Base-by-base conservation (phyloP, 805 yeast genomes). In the Yarrowia yakushimensis region DNA sequence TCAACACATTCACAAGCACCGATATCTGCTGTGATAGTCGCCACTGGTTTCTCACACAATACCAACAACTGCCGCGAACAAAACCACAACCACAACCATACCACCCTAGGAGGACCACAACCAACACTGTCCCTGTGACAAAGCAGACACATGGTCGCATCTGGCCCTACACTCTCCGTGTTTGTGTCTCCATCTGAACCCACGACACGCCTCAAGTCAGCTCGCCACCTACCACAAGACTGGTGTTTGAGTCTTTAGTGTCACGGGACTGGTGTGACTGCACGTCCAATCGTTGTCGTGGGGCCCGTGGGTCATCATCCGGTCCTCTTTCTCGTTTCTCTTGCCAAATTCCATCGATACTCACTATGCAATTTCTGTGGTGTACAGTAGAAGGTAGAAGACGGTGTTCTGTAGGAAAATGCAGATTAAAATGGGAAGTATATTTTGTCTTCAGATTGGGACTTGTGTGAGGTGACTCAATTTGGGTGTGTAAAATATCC, bases 361-460 rank as follows among this genome's bases (percentile, higher is more conserved):
- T 52, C 43, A 52, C 59, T 34, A 52, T 52, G 59, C 59, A 52
- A 52, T 52, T 34, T 52, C 39, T 36, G 42, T 52, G 37, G 59
- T 48, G 57, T 48, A 48, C 36, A 45, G 52, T 45, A 45, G 13
- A 45, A 30, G 17, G 52, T 18, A 45, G 52, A 45, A 28, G 52
- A 45, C 20, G 55, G 55, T 48, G 55, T 31, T 48, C 34, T 48
- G 55, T n/a, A n/a, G n/a, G 39, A 48, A 48, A 48, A 48, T 31
- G 55, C 55, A 39, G 37, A 48, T 48, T 48, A 48, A 48, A 48
- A 48, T 48, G 55, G 39, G 30, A 48, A 48, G 55, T 22, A 31
- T 48, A 48, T 31, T 48, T 48, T 31, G n/a, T 12, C 17, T 45
- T 30, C 52, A 45, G 52, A 20, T 48, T 48, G 55, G 39, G 39